A percentile compares a stretch with the other conserved stretches of the same genome.
These are phyloP conservation scores for Lagerstroemia speciosa DNA, from an alignment of 345 rosid species.

Conservation along the genomic window DNA sequence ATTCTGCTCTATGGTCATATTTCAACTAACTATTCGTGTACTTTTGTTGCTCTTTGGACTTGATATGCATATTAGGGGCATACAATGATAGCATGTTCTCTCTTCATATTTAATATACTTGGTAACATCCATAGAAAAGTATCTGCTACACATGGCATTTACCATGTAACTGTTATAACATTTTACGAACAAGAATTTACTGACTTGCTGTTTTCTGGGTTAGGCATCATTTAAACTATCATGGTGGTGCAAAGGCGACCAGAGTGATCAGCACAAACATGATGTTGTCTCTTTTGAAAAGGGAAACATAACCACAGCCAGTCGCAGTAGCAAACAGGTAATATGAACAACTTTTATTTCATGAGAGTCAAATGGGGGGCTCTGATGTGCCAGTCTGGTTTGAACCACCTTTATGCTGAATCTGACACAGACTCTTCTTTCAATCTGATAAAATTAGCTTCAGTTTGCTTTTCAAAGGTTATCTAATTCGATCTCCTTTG, in stretches of 20 bases:
- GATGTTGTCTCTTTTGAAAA: conserved; percentile 93
- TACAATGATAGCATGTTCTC: too few species aligned
- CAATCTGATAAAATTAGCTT: not conserved
- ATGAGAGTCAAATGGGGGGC: not conserved
- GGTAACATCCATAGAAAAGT: not conserved
- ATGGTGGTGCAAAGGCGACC: conserved; percentile 85
- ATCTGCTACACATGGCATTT: not conserved
- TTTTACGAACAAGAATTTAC: not conserved
- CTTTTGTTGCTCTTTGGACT: too few species aligned
- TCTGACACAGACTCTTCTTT: not conserved
- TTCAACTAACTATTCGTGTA: not conserved
- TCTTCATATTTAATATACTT: not conserved
- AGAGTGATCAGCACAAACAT: conserved; percentile 83
- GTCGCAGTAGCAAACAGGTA: conserved; percentile 94
- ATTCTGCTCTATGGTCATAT: not conserved
- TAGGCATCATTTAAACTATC: conserved; percentile 98
- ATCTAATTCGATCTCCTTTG: conserved; percentile 19
- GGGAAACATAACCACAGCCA: conserved; percentile 84
- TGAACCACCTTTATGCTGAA: not conserved
- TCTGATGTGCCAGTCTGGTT: not conserved
- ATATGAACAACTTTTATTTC: not conserved
- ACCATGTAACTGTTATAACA: not conserved
- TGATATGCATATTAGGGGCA: not conserved
- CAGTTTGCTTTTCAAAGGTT: conserved; percentile 3
- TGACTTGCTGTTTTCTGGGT: conserved; percentile 16